Evolutionary conservation across 345 rosid genomes (phyloP), one percentile per base, ranked within the genome.

Genomic region (Moricandia moricandioides): DNA sequence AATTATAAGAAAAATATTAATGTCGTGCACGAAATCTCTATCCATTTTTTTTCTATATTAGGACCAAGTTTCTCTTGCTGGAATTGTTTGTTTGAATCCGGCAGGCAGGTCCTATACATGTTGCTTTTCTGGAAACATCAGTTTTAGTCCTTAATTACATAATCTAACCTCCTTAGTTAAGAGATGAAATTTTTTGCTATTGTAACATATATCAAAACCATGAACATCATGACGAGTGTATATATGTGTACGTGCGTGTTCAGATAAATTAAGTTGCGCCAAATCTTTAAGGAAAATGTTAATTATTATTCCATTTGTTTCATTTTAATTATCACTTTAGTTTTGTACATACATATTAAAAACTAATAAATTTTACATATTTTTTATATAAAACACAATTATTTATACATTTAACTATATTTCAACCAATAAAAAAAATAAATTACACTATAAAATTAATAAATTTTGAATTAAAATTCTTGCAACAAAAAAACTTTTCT

Each of bases 41-140:
- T 21, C 24, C 4, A 29, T 29, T 4, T 29, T 29, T 29, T 29
- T 2, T 29, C 31, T 29, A 29, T 21, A 21, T 21, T 21, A 21
- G 24, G 45, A 39, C 45, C 45, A 39, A 31, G 29, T 39, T 39
- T 62, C 14, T 10, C 11, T 29, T 59, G 54, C 24, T 70, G 21
- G 5, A 61, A 7, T 43, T 40, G 57, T 58, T 65, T 57, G 67
- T 70, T 54, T 70, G 54, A 62, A 66, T 13, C 69, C 64, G 58
- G 59, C 73, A 72, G 58, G 59, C 73, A 72, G 54, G 60, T 58
- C 74, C 74, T 72, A 73, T 58, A 72, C 31, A 67, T 67, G 81
- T 78, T 62, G 78, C 74, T 67, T 67, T 78, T 72, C 21, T 63
- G 78, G 45, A 72, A 78, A 67, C 81, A 78, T 31, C 61, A 65